These are phyloP conservation scores for Trebouxiophyceae sp. DNA, from an alignment of 163 green algal species.

Conservation along the genomic window DNA sequence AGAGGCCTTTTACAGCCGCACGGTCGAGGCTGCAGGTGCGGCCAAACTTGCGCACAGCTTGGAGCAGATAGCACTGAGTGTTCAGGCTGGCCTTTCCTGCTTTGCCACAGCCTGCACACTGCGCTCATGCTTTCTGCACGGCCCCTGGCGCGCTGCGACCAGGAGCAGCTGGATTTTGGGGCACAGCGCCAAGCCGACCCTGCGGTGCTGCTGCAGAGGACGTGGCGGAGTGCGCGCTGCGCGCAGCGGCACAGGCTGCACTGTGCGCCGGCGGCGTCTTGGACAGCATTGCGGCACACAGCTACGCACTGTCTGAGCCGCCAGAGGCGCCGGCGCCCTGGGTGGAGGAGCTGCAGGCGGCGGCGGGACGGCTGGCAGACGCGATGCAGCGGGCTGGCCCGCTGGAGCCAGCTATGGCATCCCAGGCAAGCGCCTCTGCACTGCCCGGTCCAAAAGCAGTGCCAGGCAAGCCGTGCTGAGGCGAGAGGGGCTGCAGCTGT, in stretches of 20 bases:
- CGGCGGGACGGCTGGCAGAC: not conserved
- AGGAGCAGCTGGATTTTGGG: too few species aligned
- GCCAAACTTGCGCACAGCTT: not conserved
- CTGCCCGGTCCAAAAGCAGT: not conserved
- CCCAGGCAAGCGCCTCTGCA: not conserved
- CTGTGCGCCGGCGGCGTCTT: not conserved
- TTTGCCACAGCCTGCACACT: too few species aligned
- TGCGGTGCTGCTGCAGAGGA: not conserved
- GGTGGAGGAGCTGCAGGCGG: not conserved
- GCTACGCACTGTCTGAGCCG: not conserved
- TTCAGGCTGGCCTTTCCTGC: too few species aligned
- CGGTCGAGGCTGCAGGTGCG: not conserved
- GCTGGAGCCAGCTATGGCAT: not conserved
- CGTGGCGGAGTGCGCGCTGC: not conserved
- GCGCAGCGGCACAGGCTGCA: too few species aligned
- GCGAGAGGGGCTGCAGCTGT: not conserved
- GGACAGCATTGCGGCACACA: not conserved
- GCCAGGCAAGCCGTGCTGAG: not conserved
- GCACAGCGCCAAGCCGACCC: not conserved
- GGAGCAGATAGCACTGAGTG: not conserved
- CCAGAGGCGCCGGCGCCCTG: not conserved
- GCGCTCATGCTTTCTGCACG: too few species aligned
- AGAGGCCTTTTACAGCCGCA: slow-evolving; percentile 1
- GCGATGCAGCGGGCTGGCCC: not conserved
- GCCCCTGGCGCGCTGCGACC: too few species aligned